Evolutionary conservation across 345 rosid species (phyloP).

Genomic region (Eucalyptus cloeziana): DNA sequence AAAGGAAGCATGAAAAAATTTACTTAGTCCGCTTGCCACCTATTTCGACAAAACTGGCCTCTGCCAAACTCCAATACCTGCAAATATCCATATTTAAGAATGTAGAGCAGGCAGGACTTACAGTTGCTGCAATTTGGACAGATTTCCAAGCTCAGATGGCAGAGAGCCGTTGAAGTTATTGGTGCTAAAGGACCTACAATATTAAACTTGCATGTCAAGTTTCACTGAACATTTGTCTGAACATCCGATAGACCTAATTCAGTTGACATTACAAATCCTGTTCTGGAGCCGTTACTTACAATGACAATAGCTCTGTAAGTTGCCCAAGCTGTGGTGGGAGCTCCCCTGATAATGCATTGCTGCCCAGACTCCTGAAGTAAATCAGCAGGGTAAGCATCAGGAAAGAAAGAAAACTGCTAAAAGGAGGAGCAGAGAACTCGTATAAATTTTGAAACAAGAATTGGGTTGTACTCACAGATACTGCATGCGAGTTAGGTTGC

Average conservation of each 20-base stretch:
- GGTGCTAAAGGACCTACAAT: not conserved
- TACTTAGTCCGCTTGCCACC: too few relatives aligned
- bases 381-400: not conserved
- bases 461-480: conserved; percentile 27
- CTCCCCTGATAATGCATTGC: conserved; percentile 55
- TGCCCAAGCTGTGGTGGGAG: conserved; percentile 57
- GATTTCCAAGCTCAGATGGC: not conserved
- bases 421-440: not conserved
- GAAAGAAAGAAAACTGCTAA: not conserved
- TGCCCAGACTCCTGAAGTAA: conserved; percentile 33
- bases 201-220: too few relatives aligned
- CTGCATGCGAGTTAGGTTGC: conserved; percentile 40
- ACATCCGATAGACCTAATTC: not conserved
- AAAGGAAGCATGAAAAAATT: too few relatives aligned
- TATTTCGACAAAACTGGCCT: too few relatives aligned
- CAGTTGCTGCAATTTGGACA: not conserved
- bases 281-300: conserved; percentile 23
- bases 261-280: too few relatives aligned
- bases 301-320: conserved; percentile 28
- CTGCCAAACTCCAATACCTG: not conserved
- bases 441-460: conserved; percentile 6
- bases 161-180: not conserved
- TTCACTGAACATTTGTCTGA: too few relatives aligned
- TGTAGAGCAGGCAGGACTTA: not conserved
- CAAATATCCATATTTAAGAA: not conserved